Conservation (phyloP, 441 rosid genomes). For the Jatropha multifida region DNA sequence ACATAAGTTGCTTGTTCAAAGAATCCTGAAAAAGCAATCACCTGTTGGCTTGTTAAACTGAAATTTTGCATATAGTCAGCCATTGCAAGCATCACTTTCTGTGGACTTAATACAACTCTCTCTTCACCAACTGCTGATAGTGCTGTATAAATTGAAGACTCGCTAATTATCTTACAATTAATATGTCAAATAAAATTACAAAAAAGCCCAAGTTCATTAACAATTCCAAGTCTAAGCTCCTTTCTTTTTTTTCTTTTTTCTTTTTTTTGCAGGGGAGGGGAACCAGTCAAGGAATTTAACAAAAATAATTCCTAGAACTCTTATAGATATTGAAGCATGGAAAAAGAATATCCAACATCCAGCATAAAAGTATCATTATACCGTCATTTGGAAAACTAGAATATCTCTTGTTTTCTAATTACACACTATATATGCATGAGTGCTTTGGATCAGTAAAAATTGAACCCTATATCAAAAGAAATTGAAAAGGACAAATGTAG, state of each 20-base stretch:
- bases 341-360: not conserved
- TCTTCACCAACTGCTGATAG: constrained; percentile 38
- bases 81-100: constrained; percentile 73
- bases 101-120: constrained; percentile 56
- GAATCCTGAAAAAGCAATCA: constrained; percentile 21
- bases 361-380: not conserved
- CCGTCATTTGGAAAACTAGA: not conserved
- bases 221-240: not conserved
- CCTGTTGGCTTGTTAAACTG: constrained; percentile 84
- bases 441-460: not conserved
- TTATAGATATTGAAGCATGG: not conserved
- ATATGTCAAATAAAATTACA: constrained; percentile 9
- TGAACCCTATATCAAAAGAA: not conserved
- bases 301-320: not conserved
- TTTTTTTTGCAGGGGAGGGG: not conserved
- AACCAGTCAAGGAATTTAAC: not conserved
- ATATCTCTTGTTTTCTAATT: not conserved
- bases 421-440: not conserved
- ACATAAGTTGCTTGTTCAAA: constrained; percentile 10
- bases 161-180: not conserved
- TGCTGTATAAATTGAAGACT: constrained; percentile 37
- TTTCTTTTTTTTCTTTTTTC: not conserved
- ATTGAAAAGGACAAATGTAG: not conserved
- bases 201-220: not conserved
- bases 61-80: constrained; percentile 53